Evolutionary conservation across 23 red algal species (phyloP).

Genomic region (Gracilaria gracilis): DNA sequence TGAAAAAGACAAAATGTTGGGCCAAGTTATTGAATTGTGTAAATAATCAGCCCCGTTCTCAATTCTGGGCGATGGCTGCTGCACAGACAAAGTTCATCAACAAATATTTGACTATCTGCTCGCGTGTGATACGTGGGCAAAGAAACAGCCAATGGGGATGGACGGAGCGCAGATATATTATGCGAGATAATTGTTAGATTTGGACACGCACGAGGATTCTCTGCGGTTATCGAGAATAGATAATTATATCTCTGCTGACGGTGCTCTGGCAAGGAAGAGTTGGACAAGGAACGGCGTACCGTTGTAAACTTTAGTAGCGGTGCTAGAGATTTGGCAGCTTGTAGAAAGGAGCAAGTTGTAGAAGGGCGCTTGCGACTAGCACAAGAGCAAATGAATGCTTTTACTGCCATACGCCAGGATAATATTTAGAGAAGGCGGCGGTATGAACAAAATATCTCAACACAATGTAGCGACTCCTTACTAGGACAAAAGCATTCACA

Average conservation of each 20-base stretch:
- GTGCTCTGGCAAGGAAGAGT: too few relatives aligned
- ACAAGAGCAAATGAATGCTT: not conserved
- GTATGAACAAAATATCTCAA: too few relatives aligned
- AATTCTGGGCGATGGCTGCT: not conserved
- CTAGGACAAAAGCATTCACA: not conserved
- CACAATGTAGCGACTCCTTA: too few relatives aligned
- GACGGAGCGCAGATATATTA: not conserved
- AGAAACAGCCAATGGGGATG: not conserved
- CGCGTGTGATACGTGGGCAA: not conserved
- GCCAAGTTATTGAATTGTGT: too few relatives aligned
- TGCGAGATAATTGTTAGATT: not conserved
- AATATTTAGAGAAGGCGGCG: too few relatives aligned
- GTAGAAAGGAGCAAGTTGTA: not conserved
- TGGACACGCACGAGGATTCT: not conserved
- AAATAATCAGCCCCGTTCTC: too few relatives aligned
- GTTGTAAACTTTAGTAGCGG: too few relatives aligned
- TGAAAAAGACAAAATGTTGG: too few relatives aligned
- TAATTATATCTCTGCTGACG: too few relatives aligned
- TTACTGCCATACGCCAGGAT: too few relatives aligned
- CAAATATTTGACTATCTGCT: not conserved
- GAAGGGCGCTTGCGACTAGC: not conserved
- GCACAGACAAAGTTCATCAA: conserved; percentile 12
- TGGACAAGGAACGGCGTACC: not conserved
- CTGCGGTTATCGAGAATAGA: not conserved
- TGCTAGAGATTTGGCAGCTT: too few relatives aligned